Conservation (phyloP, 768 basidiomycete species). For the Multifurca ochricompacta region DNA sequence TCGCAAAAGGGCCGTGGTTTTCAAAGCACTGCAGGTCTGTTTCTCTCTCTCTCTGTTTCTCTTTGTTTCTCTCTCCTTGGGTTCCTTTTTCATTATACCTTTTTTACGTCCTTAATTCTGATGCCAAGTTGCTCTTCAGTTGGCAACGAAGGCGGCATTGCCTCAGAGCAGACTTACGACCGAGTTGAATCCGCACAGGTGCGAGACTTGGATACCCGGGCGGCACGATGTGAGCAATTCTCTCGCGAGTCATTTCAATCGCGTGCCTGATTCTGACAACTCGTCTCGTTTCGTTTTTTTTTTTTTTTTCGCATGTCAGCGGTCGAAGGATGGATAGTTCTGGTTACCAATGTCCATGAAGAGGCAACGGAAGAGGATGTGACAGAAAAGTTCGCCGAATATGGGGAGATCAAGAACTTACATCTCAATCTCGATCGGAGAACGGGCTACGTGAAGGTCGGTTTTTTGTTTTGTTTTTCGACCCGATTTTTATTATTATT, state of each 20-base stretch:
- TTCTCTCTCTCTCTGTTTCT: neutral
- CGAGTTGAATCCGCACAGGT: slow-evolving; percentile 60
- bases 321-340: slow-evolving; percentile 97
- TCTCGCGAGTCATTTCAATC: slow-evolving; percentile 1
- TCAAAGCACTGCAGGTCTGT: slow-evolving; percentile 56
- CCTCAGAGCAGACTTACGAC: slow-evolving; percentile 69
- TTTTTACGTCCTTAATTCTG: neutral
- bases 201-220: slow-evolving; percentile 60
- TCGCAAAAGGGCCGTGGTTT: slow-evolving; percentile 80
- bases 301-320: slow-evolving; percentile 39
- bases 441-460: slow-evolving; percentile 97
- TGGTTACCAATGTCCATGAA: slow-evolving; percentile 95
- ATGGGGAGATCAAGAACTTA: slow-evolving; percentile 94
- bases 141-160: slow-evolving; percentile 51
- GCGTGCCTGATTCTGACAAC: slow-evolving; percentile 16
- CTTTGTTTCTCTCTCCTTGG: no score
- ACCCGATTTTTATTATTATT: no score
- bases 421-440: slow-evolving; percentile 95
- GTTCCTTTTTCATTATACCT: no score
- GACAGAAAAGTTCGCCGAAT: slow-evolving; percentile 93
- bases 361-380: slow-evolving; percentile 98
- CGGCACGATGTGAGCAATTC: slow-evolving; percentile 76
- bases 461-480: slow-evolving; percentile 21
- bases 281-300: no score
- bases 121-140: slow-evolving; percentile 30